Evolutionary conservation across 257 asterid genomes (phyloP).

Genomic region (Solanum acaule): DNA sequence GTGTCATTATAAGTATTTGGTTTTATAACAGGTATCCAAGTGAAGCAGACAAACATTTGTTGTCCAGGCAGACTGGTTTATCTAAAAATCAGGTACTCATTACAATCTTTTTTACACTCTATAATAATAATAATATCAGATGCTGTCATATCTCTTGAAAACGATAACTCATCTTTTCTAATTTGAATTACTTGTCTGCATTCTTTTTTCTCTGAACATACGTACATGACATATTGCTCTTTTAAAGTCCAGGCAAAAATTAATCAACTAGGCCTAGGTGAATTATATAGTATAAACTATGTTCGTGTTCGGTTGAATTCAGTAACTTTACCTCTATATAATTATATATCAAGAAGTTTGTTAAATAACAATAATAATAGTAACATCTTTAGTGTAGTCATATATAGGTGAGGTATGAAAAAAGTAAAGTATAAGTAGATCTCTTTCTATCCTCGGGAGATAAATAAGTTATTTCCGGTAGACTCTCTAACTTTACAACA

Average conservation of each 20-base stretch:
- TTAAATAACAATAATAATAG: background rate
- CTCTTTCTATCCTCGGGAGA: background rate
- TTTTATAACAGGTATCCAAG: constrained; percentile 61
- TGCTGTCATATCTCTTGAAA: constrained; percentile 31
- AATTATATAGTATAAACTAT: background rate
- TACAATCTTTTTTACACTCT: constrained; percentile 11
- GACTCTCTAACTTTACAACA: background rate
- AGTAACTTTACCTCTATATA: background rate
- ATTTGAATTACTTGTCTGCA: background rate
- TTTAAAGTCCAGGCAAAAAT: background rate
- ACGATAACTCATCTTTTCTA: constrained; percentile 23
- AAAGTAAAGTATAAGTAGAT: background rate
- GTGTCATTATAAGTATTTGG: background rate
- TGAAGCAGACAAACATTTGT: constrained; percentile 94
- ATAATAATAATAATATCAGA: constrained; percentile 4
- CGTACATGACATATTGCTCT: background rate
- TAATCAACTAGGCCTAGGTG: background rate
- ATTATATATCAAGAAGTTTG: background rate
- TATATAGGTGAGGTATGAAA: background rate
- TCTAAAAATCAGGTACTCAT: constrained; percentile 83
- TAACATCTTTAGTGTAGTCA: background rate
- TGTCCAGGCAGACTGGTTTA: constrained; percentile 90
- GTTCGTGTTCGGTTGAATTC: background rate
- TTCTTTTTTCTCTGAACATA: background rate
- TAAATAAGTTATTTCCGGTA: background rate